Evolutionary conservation across 257 asterid species (phyloP).

Genomic region (Nicotiana paniculata): DNA sequence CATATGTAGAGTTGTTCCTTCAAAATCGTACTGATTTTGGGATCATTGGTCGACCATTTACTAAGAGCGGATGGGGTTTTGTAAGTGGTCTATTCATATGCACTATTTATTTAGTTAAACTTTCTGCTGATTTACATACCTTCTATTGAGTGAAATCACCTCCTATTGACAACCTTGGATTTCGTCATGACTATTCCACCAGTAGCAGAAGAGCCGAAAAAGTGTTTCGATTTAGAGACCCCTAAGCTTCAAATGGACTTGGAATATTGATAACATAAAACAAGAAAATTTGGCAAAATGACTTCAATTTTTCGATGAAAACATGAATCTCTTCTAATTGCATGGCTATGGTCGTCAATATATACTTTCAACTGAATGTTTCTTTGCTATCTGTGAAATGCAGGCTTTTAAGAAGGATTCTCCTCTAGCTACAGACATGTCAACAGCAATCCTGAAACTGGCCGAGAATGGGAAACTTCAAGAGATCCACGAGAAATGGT

Average conservation of each 20-base stretch:
- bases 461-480: slow-evolving; percentile 62
- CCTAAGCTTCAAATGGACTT: not conserved
- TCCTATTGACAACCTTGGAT: not conserved
- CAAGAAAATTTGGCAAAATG: not conserved
- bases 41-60: slow-evolving; percentile 35
- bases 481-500: slow-evolving; percentile 62
- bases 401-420: slow-evolving; percentile 79
- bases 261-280: not conserved
- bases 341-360: not conserved
- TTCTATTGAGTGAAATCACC: not conserved
- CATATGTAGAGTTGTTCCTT: slow-evolving; percentile 39
- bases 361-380: not conserved
- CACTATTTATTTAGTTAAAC: not conserved
- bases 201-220: not conserved
- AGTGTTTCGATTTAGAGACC: not conserved
- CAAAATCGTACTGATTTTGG: slow-evolving; percentile 26
- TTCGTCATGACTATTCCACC: not conserved
- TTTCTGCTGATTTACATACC: not conserved
- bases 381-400: not conserved
- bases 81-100: slow-evolving; percentile 26
- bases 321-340: not conserved
- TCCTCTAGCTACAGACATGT: slow-evolving; percentile 68
- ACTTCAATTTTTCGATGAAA: not conserved
- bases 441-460: slow-evolving; percentile 59
- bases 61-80: slow-evolving; percentile 49